phyloP scores from a whole-genome alignment of 2,329 filamentous ascomycete genomes.

The Macroventuria anomochaeta region DNA sequence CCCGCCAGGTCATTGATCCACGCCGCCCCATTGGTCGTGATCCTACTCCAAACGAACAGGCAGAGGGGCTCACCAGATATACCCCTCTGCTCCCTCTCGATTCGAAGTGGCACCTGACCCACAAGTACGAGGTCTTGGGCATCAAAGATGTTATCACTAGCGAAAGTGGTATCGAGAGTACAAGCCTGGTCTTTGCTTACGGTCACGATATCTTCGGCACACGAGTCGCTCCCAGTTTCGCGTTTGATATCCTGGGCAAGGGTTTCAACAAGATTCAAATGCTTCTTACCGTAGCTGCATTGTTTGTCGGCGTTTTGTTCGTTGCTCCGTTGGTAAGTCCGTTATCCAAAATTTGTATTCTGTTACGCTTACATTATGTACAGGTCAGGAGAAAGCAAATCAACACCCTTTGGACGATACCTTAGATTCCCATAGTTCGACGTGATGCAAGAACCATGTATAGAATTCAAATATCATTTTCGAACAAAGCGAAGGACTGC shows the following conservation, averaged over 20 bases:
- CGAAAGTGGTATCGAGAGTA: conserved; percentile 87
- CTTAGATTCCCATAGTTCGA: conserved; percentile 16
- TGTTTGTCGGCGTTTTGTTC: conserved; percentile 76
- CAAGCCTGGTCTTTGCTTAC: conserved; percentile 85
- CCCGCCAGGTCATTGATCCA: conserved; percentile 80
- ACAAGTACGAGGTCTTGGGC: conserved; percentile 81
- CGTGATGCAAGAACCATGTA: background rate
- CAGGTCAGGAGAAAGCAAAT: conserved; percentile 69
- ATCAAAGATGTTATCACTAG: conserved; percentile 74
- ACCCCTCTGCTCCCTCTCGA: conserved; percentile 80
- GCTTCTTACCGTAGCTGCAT: conserved; percentile 79
- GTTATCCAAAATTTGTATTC: background rate
- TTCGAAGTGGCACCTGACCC: conserved; percentile 78
- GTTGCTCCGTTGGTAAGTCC: conserved; percentile 79
- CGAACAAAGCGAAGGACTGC: background rate
- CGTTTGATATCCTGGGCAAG: conserved; percentile 91
- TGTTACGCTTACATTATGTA: conserved; percentile 16
- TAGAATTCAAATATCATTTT: background rate
- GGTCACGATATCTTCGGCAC: conserved; percentile 90
- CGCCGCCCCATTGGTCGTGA: conserved; percentile 86
- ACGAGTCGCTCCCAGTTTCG: conserved; percentile 81
- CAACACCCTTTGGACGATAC: conserved; percentile 66
- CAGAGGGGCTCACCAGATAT: conserved; percentile 84
- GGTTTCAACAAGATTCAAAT: conserved; percentile 92
- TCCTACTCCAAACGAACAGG: conserved; percentile 76